A percentile compares a stretch with the other conserved stretches of the same genome.
Evolutionary conservation across 805 yeast genomes (phyloP).

Genomic region (Metschnikowia cerradonensis): DNA sequence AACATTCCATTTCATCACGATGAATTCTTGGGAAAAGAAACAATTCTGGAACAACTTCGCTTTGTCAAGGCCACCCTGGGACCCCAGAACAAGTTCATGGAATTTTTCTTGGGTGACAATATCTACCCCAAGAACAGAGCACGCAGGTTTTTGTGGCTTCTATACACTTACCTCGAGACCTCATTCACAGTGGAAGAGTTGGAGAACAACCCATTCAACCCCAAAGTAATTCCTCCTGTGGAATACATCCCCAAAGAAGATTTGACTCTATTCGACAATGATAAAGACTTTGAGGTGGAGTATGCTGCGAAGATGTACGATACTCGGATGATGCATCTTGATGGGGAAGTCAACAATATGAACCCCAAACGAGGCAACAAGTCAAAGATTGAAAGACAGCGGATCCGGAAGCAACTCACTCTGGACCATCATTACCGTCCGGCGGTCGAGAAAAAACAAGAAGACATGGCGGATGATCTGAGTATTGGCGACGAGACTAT

Average conservation of each 20-base stretch:
- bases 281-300: conserved; percentile 45
- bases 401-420: conserved; percentile 5
- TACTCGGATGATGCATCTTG: conserved; percentile 37
- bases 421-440: conserved; percentile 3
- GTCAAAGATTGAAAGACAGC: conserved; percentile 23
- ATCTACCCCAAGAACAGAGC: conserved; percentile 67
- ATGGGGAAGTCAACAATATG: conserved; percentile 35
- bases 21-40: conserved; percentile 8
- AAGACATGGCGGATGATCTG: conserved; percentile 11
- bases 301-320: conserved; percentile 48
- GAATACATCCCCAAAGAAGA: conserved; percentile 28
- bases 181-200: conserved; percentile 51
- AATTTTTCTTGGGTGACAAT: conserved; percentile 61
- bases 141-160: conserved; percentile 73
- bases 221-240: conserved; percentile 33
- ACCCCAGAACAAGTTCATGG: conserved; percentile 51
- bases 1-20: conserved; percentile 41
- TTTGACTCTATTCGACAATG: conserved; percentile 36
- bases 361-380: conserved; percentile 33
- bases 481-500: conserved; percentile 4
- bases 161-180: conserved; percentile 78
- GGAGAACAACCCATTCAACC: conserved; percentile 55
- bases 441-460: not conserved
- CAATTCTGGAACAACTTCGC: conserved; percentile 7
- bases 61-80: conserved; percentile 9